Conservation (phyloP, 2,329 filamentous ascomycete species). For the Pseudocercospora vitis region DNA sequence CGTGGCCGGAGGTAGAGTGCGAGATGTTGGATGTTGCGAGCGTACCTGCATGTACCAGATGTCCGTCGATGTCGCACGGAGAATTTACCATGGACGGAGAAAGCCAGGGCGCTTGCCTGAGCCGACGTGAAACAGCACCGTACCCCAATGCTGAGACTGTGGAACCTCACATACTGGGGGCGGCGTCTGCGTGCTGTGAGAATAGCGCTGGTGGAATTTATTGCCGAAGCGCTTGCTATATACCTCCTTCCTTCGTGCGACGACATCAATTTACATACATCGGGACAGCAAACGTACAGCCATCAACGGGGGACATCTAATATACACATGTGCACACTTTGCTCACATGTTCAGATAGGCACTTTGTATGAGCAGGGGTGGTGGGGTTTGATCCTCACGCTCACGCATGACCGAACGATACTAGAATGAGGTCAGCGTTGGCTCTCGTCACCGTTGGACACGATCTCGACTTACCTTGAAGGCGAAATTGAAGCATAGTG, state of each 20-base stretch:
- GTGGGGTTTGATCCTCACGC: slow-evolving; percentile 11
- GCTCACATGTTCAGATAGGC: neutral
- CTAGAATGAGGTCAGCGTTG: slow-evolving; percentile 17
- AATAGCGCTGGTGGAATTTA: too few relatives aligned
- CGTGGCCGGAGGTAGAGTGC: slow-evolving; percentile 5
- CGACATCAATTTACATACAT: neutral
- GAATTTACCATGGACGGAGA: too few relatives aligned
- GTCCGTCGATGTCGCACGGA: neutral
- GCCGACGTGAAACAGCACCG: too few relatives aligned
- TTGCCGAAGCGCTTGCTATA: too few relatives aligned
- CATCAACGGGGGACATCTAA: neutral
- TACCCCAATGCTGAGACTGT: too few relatives aligned
- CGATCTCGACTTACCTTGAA: slow-evolving; percentile 58
- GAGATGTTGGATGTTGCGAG: neutral
- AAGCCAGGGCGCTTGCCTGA: too few relatives aligned
- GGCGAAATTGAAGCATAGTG: slow-evolving; percentile 81
- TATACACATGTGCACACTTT: neutral
- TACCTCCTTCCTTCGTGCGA: too few relatives aligned
- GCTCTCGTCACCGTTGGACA: neutral
- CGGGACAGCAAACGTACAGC: neutral
- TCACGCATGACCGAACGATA: slow-evolving; percentile 26
- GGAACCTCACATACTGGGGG: too few relatives aligned
- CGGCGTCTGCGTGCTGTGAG: too few relatives aligned
- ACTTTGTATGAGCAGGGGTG: slow-evolving; percentile 1
- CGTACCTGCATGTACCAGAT: slow-evolving; percentile 4